Percentiles rank a stretch among this genome's conserved stretches.
phyloP scores from a whole-genome alignment of 2,329 filamentous ascomycete genomes.

The Drechslerella coelobrocha region DNA sequence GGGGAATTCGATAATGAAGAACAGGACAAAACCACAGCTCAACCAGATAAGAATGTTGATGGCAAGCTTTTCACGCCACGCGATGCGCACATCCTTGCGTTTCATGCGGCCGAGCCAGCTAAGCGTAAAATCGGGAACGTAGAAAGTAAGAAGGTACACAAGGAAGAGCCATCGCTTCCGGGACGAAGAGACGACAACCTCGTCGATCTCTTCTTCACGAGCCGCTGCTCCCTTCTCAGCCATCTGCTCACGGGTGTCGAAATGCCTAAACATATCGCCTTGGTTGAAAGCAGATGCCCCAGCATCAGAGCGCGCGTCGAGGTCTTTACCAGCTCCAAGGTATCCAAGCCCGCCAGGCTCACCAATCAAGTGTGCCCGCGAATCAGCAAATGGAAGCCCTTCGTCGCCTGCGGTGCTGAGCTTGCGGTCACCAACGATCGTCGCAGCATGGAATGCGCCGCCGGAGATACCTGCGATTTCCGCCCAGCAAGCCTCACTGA shows the following conservation, averaged over 20 bases:
- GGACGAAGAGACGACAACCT: constrained; percentile 75
- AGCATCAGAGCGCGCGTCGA: constrained; percentile 87
- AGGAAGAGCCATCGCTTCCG: constrained; percentile 90
- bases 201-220: constrained; percentile 87
- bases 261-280: constrained; percentile 97
- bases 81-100: constrained; percentile 87
- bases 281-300: constrained; percentile 87
- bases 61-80: constrained; percentile 95
- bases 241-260: constrained; percentile 92
- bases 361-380: constrained; percentile 65
- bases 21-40: constrained; percentile 75
- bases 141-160: constrained; percentile 84
- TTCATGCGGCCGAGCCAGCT: constrained; percentile 80
- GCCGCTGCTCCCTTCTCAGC: constrained; percentile 93
- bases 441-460: constrained; percentile 63
- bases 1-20: constrained; percentile 91
- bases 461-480: constrained; percentile 79
- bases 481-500: constrained; percentile 95
- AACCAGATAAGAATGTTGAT: constrained; percentile 99
- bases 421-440: constrained; percentile 59
- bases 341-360: constrained; percentile 68
- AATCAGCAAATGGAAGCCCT: constrained; percentile 63
- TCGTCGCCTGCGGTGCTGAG: constrained; percentile 65
- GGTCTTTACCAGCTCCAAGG: constrained; percentile 74
- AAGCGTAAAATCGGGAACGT: constrained; percentile 83